Evolutionary conservation across 495 filamentous ascomycete species (phyloP).

Genomic region (Hypoxylon fuscum): DNA sequence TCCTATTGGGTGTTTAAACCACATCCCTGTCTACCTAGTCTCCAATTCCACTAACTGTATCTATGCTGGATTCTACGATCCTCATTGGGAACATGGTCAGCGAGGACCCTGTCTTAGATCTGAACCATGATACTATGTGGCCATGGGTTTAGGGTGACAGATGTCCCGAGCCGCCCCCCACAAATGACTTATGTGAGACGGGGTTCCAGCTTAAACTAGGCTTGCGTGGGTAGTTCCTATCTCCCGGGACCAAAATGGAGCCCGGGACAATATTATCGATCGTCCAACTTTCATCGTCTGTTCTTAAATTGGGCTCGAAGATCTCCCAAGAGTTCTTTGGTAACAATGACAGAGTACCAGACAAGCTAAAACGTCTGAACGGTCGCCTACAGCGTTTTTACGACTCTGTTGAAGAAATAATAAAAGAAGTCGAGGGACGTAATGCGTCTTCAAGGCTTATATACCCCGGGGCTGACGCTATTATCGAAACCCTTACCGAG

Average conservation of each 20-base stretch:
- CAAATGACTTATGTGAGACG: slow-evolving; percentile 35
- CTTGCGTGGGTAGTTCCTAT: slow-evolving; percentile 25
- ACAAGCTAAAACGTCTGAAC: slow-evolving; percentile 33
- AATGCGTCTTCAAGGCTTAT: slow-evolving; percentile 13
- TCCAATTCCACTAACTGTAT: slow-evolving; percentile 26
- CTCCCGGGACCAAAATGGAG: slow-evolving; percentile 34
- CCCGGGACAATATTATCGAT: slow-evolving; percentile 34
- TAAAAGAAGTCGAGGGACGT: slow-evolving; percentile 6
- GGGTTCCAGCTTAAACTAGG: slow-evolving; percentile 28
- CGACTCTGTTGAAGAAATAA: slow-evolving; percentile 19
- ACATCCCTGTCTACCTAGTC: slow-evolving; percentile 26
- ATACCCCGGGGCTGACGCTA: slow-evolving; percentile 18
- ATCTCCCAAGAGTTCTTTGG: slow-evolving; percentile 33
- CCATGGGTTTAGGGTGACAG: background rate
- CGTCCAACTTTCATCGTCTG: slow-evolving; percentile 34
- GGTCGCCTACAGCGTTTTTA: slow-evolving; percentile 29
- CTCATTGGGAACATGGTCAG: slow-evolving; percentile 20
- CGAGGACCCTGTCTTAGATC: slow-evolving; percentile 20
- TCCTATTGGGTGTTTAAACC: slow-evolving; percentile 19
- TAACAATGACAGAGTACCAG: slow-evolving; percentile 23
- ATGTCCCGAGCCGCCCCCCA: slow-evolving; percentile 28
- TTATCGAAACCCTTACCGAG: slow-evolving; percentile 38
- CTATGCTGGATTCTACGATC: slow-evolving; percentile 13
- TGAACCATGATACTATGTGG: slow-evolving; percentile 24
- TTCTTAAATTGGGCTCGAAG: slow-evolving; percentile 29